Base-by-base conservation (phyloP, 2,329 filamentous ascomycete species). In the Verticillium alfalfae region DNA sequence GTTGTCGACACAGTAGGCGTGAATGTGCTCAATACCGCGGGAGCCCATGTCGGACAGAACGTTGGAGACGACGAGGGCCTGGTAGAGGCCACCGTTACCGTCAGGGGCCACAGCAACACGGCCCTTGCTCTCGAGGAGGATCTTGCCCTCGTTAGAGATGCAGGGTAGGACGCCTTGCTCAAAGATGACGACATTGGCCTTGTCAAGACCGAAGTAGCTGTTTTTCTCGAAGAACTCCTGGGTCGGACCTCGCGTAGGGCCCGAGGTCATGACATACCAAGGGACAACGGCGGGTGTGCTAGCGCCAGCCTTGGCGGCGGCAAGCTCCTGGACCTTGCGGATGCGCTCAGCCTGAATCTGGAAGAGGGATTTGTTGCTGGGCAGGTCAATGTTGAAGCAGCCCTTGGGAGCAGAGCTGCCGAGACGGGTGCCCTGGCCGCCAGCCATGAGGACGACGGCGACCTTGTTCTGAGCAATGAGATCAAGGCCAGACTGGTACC, bases 241-340 rank as follows among this genome's bases (percentile, higher is more conserved):
- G n/a, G 95, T 99, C 49, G 93, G 92, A 64, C 87, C 87, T 67
- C 93, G 87, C 8, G 95, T 99, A 56, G 95, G 95, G 5, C 95
- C 95, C 71, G 92, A 97, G 70, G 95, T 99, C 95, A 99, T 99
- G 76, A 99, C 92, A 79, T 99, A 99, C 95, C 95, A 99, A 13
- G 95, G 95, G 52, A 98, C 88, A 37, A 89, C 81, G 54, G 87
- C 86, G 57, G 80, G 80, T 64, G 78, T 66, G 16, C 67, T 67
- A 37, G 65, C 80, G 62, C 84, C 84, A 60, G 85, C 81, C 73
- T 88, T 87, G 75, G 90, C 87, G 69, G 87, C 83, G 54, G 94
- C 93, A 66, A 98, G 81, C 70, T 88, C 79, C 79, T 98, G 91
- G 9, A 96, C 79, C 80, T 93, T 96, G 70, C 84, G 84, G 72